phyloP scores from a whole-genome alignment of 2,329 filamentous ascomycete genomes.

The Aspergillus ibericus region DNA sequence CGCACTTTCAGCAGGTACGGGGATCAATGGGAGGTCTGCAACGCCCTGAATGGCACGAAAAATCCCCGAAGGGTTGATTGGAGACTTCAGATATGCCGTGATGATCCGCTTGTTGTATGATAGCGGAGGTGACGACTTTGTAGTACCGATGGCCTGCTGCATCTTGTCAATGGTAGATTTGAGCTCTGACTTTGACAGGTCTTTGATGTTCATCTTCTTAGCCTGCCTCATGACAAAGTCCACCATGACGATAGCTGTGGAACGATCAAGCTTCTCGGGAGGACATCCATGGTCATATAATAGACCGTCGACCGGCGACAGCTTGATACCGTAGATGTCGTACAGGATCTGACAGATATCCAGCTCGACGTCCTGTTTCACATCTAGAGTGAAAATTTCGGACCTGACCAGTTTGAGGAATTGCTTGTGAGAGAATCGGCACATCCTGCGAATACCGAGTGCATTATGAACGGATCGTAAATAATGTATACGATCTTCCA shows the following conservation, averaged over 20 bases:
- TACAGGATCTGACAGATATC: slow-evolving; percentile 84
- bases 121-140: slow-evolving; percentile 76
- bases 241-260: slow-evolving; percentile 76
- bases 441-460: slow-evolving; percentile 79
- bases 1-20: slow-evolving; percentile 68
- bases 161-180: slow-evolving; percentile 90
- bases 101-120: slow-evolving; percentile 85
- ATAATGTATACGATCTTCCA: slow-evolving; percentile 75
- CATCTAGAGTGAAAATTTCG: slow-evolving; percentile 74
- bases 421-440: slow-evolving; percentile 79
- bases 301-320: slow-evolving; percentile 68
- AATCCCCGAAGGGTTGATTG: slow-evolving; percentile 77
- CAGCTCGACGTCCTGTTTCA: slow-evolving; percentile 78
- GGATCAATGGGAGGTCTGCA: slow-evolving; percentile 69
- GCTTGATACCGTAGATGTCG: slow-evolving; percentile 78
- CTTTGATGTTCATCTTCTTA: slow-evolving; percentile 82
- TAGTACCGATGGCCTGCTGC: slow-evolving; percentile 75
- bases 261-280: slow-evolving; percentile 73
- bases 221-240: slow-evolving; percentile 81
- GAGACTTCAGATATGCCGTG: slow-evolving; percentile 75
- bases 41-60: slow-evolving; percentile 79
- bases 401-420: slow-evolving; percentile 87
- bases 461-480: slow-evolving; percentile 80
- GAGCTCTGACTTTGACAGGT: slow-evolving; percentile 86
- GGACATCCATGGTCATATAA: slow-evolving; percentile 75